A percentile compares a stretch with the other conserved stretches of the same genome.
These are phyloP conservation scores for Rhodosorus marinus DNA, from an alignment of 23 red algal species.

Conservation along the genomic window DNA sequence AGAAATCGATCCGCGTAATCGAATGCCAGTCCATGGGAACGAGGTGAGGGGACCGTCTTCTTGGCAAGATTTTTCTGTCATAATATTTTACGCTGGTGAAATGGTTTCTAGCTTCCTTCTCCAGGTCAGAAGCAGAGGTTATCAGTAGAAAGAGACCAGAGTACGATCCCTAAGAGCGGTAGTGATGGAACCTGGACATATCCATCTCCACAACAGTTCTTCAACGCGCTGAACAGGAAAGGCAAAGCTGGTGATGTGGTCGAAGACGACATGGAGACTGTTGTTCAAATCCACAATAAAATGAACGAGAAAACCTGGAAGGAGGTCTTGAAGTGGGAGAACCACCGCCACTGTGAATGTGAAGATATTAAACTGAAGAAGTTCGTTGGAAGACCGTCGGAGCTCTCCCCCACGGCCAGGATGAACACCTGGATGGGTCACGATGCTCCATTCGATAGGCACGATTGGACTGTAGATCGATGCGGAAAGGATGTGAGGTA, in stretches of 20 bases:
- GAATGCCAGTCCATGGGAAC: conserved; percentile 56
- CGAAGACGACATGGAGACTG: conserved; percentile 45
- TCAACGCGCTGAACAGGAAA: conserved; percentile 56
- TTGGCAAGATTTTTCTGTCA: too few species aligned
- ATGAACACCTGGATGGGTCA: conserved; percentile 24
- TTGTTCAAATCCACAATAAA: conserved; percentile 52
- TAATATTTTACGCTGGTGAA: too few species aligned
- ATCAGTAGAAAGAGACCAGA: conserved; percentile 28
- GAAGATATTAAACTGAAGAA: conserved; percentile 11
- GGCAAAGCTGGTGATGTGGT: conserved; percentile 46
- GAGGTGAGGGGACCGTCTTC: too few species aligned
- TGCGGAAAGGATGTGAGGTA: conserved; percentile 50
- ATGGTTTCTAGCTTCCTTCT: conserved; percentile 47
- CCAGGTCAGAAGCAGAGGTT: conserved; percentile 34
- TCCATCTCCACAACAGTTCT: conserved; percentile 73
- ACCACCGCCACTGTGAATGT: conserved; percentile 42
- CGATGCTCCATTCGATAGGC: conserved; percentile 50
- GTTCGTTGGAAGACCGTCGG: conserved; percentile 34
- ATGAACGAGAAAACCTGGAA: conserved; percentile 75
- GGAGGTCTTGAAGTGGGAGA: conserved; percentile 47
- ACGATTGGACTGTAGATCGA: conserved; percentile 62
- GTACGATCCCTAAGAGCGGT: conserved; percentile 30
- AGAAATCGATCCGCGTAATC: conserved; percentile 27
- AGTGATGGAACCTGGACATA: conserved; percentile 28
- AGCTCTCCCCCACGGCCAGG: conserved; percentile 49